These are phyloP conservation scores for Colletotrichum liaoningense DNA, from an alignment of 2,329 filamentous ascomycete species.

Conservation along the genomic window DNA sequence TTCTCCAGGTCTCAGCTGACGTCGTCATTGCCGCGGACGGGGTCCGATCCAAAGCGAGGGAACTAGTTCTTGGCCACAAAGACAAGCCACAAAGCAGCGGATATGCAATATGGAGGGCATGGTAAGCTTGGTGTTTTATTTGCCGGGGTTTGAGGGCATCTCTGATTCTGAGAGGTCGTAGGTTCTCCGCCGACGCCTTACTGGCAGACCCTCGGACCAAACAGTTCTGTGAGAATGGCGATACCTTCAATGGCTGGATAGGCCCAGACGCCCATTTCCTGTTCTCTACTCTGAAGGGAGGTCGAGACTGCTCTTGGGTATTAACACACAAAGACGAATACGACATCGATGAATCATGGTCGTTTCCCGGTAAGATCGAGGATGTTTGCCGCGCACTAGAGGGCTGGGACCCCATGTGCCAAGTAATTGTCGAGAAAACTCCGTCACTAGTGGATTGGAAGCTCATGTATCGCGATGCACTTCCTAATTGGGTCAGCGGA, in stretches of 20 bases:
- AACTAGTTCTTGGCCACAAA: constrained; percentile 62
- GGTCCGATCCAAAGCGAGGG: constrained; percentile 63
- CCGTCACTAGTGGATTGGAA: constrained; percentile 61
- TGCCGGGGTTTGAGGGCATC: neutral
- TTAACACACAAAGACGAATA: constrained; percentile 65
- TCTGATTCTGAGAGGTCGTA: neutral
- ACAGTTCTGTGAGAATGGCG: constrained; percentile 65
- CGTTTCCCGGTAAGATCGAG: constrained; percentile 62
- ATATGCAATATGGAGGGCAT: constrained; percentile 64
- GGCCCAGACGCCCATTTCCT: constrained; percentile 68
- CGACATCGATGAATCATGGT: constrained; percentile 67
- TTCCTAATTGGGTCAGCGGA: constrained; percentile 61
- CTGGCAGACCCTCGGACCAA: constrained; percentile 62
- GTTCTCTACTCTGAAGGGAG: constrained; percentile 67
- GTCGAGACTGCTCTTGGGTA: constrained; percentile 68
- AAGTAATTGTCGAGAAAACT: constrained; percentile 61
- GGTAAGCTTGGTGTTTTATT: constrained; percentile 47
- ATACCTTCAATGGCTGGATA: constrained; percentile 70
- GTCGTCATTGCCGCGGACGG: constrained; percentile 58
- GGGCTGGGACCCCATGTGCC: constrained; percentile 50
- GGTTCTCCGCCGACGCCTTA: constrained; percentile 63
- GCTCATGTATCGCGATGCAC: constrained; percentile 60
- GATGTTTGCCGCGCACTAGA: constrained; percentile 63
- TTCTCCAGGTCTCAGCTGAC: constrained; percentile 55
- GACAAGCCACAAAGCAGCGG: constrained; percentile 63